A percentile compares a stretch with the other conserved stretches of the same genome.
Conservation (phyloP, 2,329 filamentous ascomycete species). For the Keithomyces neogunnii region DNA sequence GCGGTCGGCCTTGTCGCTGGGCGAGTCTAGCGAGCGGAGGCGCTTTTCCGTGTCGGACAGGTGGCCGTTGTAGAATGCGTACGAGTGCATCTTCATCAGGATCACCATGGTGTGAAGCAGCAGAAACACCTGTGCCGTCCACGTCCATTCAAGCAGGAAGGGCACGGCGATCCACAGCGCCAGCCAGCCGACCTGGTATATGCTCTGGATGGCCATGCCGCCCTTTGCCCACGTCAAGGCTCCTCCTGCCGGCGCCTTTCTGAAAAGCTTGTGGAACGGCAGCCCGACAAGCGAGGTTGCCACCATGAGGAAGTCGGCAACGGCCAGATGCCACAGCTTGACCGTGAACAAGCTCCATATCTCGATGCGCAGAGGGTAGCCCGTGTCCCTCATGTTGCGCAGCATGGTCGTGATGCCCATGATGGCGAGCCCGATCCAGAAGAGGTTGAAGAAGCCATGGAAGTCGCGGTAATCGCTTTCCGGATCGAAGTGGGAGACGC, state of each 20-base stretch:
- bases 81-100: constrained; percentile 99
- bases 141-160: constrained; percentile 82
- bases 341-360: constrained; percentile 85
- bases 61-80: constrained; percentile 96
- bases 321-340: constrained; percentile 77
- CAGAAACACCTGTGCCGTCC: constrained; percentile 95
- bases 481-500: constrained; percentile 93
- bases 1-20: constrained; percentile 50
- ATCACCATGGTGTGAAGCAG: constrained; percentile 83
- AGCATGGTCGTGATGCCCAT: constrained; percentile 95
- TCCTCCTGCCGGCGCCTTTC: constrained; percentile 39
- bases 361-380: constrained; percentile 72
- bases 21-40: constrained; percentile 69
- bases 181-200: constrained; percentile 75
- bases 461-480: constrained; percentile 89
- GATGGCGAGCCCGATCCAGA: constrained; percentile 94
- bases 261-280: constrained; percentile 62
- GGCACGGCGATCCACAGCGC: constrained; percentile 76
- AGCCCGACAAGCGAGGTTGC: constrained; percentile 62
- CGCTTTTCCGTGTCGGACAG: constrained; percentile 79
- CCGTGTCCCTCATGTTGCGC: constrained; percentile 89
- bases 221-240: constrained; percentile 63
- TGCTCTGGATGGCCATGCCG: constrained; percentile 75
- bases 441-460: constrained; percentile 93
- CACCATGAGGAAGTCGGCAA: constrained; percentile 83